phyloP scores from a whole-genome alignment of 176 grass and related monocot species.

The Tillandsia fasciculata region DNA sequence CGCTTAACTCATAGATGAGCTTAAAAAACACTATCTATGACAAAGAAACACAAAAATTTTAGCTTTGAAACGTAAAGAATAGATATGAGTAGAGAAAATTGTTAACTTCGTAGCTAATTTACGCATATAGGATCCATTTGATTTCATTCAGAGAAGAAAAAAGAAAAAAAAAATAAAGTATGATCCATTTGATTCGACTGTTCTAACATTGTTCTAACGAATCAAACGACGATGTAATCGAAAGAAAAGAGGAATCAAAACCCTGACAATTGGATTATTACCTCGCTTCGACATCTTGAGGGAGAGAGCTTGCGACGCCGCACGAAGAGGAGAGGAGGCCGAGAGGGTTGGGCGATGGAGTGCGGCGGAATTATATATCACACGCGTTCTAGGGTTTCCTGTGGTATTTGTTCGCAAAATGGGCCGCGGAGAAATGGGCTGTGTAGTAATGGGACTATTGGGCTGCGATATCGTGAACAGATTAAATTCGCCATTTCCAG shows the following conservation, averaged over 20 bases:
- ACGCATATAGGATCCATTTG: too few species aligned
- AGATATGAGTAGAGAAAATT: too few species aligned
- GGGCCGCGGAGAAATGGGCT: too few species aligned
- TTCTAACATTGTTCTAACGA: not conserved
- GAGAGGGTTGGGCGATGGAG: not conserved
- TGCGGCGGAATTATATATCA: not conserved
- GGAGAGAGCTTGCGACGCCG: not conserved
- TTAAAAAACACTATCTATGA: too few species aligned
- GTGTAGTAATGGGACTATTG: too few species aligned
- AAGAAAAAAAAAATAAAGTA: not conserved
- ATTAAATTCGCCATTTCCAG: too few species aligned
- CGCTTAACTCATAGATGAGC: too few species aligned
- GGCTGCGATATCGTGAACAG: too few species aligned
- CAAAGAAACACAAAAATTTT: too few species aligned
- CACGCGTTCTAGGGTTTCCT: not conserved
- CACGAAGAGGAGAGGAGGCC: not conserved
- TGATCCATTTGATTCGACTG: not conserved
- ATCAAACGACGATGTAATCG: not conserved
- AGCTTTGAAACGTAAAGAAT: too few species aligned
- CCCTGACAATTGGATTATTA: not conserved
- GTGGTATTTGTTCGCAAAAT: not conserved
- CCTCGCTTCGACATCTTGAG: constrained; percentile 81
- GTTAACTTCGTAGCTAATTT: too few species aligned
- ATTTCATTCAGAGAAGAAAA: not conserved
- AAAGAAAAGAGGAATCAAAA: not conserved